Base-by-base conservation (phyloP, 352 stramenopile genomes). In the Phytophthora litchii region DNA sequence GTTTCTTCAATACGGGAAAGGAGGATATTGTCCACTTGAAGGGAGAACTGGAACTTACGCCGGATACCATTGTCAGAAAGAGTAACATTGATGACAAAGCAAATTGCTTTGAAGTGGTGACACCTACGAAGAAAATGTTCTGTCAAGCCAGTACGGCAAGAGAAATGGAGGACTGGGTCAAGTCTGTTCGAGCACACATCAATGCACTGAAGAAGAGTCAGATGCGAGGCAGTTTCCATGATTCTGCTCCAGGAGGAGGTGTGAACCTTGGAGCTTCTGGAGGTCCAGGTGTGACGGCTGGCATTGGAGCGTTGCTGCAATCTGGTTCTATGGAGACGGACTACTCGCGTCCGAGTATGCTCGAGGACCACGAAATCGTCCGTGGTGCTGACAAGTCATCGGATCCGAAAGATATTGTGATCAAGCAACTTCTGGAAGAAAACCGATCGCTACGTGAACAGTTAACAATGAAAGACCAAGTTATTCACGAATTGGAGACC, bases 121-220 rank as follows among this genome's bases (percentile, higher is more conserved):
- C 86, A 10, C 76, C 82, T 4, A 72, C 65, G 29, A 95, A 95
- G 72, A 89, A 88, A 54, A 93, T 95, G 84, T 95, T 92, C 64
- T 87, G 82, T 43, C 86, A 95, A 51, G 86, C 86, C 34, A 83
- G 70, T 41, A 92, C 86, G 13, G 84, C 84, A 8, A 74, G 84
- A 20, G 86, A 95, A 52, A 90, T 88, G 76, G 86, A 95, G 55
- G 86, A 95, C 54, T 95, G 86, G 86, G 82, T 95, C 69, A 92
- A 93, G 71, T 88, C 80, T 11, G 88, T 95, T 21, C 70, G 83
- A 14, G 72, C 82, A 12, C 86, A 95, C 38, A 83, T 95, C n/a
- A 81, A 78, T 40, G 80, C 80, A 17, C 59, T 95, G 32, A 89
- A 91, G 64, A 78, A 83, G 21, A 70, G 38, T 34, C 62, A 74